Evolutionary conservation across 2,329 filamentous ascomycete species (phyloP).

Genomic region (Clonostachys byssicola): DNA sequence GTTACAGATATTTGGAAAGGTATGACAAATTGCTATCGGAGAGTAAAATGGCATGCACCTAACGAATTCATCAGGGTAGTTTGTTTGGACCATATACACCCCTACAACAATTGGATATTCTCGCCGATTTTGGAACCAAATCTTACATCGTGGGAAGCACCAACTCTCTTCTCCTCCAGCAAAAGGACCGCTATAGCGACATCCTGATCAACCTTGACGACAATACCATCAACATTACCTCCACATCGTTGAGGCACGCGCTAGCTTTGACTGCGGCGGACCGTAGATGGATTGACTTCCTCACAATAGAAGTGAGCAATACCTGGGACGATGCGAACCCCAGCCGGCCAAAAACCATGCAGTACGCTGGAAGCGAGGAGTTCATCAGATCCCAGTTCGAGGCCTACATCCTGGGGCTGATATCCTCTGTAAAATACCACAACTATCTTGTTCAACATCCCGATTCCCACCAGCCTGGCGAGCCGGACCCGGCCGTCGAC

Average conservation of each 20-base stretch:
- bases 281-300: slow-evolving; percentile 91
- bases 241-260: slow-evolving; percentile 70
- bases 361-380: slow-evolving; percentile 92
- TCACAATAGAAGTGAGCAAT: slow-evolving; percentile 89
- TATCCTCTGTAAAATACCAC: slow-evolving; percentile 88
- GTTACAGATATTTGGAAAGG: slow-evolving; percentile 91
- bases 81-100: slow-evolving; percentile 97
- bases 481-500: slow-evolving; percentile 81
- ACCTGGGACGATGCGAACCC: slow-evolving; percentile 96
- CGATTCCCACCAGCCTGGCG: slow-evolving; percentile 57
- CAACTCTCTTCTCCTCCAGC: slow-evolving; percentile 88
- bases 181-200: slow-evolving; percentile 93
- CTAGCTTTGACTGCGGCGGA: slow-evolving; percentile 80
- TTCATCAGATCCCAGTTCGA: slow-evolving; percentile 97
- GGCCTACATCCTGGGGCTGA: slow-evolving; percentile 86
- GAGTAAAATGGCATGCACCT: background rate
- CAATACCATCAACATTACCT: slow-evolving; percentile 77
- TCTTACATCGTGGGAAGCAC: slow-evolving; percentile 97
- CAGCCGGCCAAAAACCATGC: slow-evolving; percentile 84
- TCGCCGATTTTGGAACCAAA: slow-evolving; percentile 91
- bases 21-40: slow-evolving; percentile 19
- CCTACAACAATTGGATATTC: slow-evolving; percentile 87
- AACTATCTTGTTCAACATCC: slow-evolving; percentile 63
- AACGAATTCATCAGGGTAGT: slow-evolving; percentile 58
- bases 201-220: slow-evolving; percentile 96